phyloP scores from a whole-genome alignment of 257 asterid species.

The Cruciata laevipes region DNA sequence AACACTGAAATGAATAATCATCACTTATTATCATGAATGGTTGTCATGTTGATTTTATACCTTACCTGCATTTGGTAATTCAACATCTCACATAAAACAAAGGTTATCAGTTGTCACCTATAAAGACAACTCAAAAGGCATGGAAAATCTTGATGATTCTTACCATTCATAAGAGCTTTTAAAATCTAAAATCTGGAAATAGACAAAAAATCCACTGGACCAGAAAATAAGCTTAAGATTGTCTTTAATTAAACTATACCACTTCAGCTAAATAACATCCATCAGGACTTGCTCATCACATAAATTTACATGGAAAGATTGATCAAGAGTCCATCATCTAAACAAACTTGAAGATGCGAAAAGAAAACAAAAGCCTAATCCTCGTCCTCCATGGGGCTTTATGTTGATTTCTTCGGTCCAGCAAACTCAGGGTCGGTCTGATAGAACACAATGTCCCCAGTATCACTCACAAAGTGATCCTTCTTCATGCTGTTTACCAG shows the following conservation, averaged over 20 bases:
- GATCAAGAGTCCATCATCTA: background rate
- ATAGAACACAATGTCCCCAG: constrained; percentile 60
- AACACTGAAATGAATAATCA: no score
- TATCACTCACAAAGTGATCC: constrained; percentile 73
- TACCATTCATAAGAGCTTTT: background rate
- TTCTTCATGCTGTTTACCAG: constrained; percentile 52
- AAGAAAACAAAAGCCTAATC: constrained; percentile 16
- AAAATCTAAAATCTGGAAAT: background rate
- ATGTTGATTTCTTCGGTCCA: constrained; percentile 25
- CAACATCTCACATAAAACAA: background rate
- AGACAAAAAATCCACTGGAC: background rate
- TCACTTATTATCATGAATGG: background rate
- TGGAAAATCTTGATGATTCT: background rate
- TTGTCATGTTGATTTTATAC: background rate
- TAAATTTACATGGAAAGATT: background rate
- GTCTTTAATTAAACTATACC: background rate
- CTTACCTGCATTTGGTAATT: background rate
- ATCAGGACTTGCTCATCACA: constrained; percentile 2
- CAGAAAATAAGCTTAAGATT: background rate
- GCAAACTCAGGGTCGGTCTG: constrained; percentile 45
- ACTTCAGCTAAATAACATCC: background rate
- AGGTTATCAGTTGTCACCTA: background rate
- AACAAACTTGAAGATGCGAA: constrained; percentile 13
- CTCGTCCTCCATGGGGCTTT: background rate
- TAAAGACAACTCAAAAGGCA: background rate